Conservation (phyloP, 176 grass and related monocot species). For the Cenchrus fungigraminus region DNA sequence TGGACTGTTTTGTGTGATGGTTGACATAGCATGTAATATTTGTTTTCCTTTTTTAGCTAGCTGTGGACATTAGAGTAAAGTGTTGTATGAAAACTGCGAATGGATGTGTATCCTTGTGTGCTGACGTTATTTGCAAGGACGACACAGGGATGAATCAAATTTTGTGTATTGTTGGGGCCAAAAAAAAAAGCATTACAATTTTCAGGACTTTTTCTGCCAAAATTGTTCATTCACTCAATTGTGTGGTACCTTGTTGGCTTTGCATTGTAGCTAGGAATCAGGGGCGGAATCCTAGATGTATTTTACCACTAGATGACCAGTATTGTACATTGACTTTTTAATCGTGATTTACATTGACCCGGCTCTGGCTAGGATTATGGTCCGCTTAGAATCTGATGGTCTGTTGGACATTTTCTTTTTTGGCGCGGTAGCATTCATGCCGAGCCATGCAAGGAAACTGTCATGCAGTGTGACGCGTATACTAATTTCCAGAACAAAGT, state of each 20-base stretch:
- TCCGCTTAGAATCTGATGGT: not conserved
- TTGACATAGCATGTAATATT: conserved; percentile 15
- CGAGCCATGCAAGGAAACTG: too few relatives aligned
- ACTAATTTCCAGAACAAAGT: too few relatives aligned
- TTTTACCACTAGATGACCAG: too few relatives aligned
- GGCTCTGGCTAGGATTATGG: too few relatives aligned
- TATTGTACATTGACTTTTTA: too few relatives aligned
- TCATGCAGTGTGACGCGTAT: too few relatives aligned
- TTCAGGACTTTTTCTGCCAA: not conserved
- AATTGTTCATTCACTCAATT: not conserved
- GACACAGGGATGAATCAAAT: not conserved
- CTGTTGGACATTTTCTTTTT: not conserved
- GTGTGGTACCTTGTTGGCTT: not conserved
- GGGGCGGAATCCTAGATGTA: too few relatives aligned
- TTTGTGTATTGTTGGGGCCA: not conserved
- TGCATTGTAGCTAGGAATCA: too few relatives aligned
- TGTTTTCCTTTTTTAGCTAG: not conserved
- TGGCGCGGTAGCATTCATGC: too few relatives aligned
- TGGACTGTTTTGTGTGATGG: conserved; percentile 4
- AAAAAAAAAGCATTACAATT: not conserved
- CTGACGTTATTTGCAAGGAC: not conserved
- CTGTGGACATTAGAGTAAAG: not conserved
- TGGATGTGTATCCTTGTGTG: not conserved
- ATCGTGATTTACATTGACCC: too few relatives aligned
- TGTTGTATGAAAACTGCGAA: conserved; percentile 11